Evolutionary conservation across 192 early-diverging fungal genomes (phyloP).

Genomic region (Spizellomyces punctatus): DNA sequence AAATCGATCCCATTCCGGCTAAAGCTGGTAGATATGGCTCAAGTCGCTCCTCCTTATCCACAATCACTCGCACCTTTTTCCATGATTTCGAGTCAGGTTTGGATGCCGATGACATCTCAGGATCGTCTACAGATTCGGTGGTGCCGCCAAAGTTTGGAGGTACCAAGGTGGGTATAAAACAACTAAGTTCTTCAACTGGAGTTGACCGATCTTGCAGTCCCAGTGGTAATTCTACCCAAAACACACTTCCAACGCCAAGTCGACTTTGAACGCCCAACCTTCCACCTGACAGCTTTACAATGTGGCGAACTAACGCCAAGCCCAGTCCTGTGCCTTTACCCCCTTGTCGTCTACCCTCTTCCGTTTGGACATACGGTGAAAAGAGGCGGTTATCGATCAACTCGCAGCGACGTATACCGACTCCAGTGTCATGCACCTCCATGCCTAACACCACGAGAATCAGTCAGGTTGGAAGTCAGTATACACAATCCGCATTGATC

Average conservation of each 20-base stretch:
- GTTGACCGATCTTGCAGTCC: neutral
- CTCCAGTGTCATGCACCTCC: conserved; percentile 33
- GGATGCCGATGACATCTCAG: neutral
- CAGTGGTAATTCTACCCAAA: conserved; percentile 34
- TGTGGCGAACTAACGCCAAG: conserved; percentile 30
- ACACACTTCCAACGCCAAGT: conserved; percentile 19
- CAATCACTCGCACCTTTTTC: conserved; percentile 11
- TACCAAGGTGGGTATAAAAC: neutral
- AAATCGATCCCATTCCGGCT: conserved; percentile 1
- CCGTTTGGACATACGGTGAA: conserved; percentile 35
- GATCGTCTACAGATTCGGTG: no score
- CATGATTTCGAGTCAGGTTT: neutral
- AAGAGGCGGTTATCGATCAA: conserved; percentile 29
- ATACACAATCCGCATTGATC: conserved; percentile 3
- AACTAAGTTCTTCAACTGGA: neutral
- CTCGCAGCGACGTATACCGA: conserved; percentile 19
- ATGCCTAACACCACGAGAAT: conserved; percentile 6
- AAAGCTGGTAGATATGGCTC: conserved; percentile 15
- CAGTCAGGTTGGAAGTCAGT: neutral
- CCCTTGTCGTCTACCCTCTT: conserved; percentile 33
- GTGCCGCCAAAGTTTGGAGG: neutral
- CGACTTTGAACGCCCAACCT: conserved; percentile 18
- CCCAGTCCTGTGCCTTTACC: conserved; percentile 35
- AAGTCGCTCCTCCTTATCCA: neutral
- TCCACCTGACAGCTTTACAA: conserved; percentile 33